A percentile compares a stretch with the other conserved stretches of the same genome.
Evolutionary conservation across 257 asterid genomes (phyloP).

Genomic region (Lantana camara): DNA sequence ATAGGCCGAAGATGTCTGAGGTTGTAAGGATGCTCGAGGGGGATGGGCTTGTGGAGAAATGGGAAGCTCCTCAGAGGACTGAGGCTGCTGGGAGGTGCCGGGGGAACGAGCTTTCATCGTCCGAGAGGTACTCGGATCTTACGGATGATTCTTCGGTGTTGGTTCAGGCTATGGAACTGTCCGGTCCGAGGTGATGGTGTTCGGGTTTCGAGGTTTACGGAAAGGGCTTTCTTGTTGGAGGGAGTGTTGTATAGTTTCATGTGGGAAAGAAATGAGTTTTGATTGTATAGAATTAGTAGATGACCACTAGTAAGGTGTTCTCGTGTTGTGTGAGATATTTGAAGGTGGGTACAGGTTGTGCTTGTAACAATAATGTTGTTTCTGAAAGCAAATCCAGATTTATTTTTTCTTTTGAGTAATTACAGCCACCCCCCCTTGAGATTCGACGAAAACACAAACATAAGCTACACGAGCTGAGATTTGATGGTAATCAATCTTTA

Average conservation of each 20-base stretch:
- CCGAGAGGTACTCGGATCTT: constrained; percentile 91
- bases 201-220: constrained; percentile 10
- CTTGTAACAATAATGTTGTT: constrained; percentile 28
- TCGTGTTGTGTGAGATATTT: background rate
- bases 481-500: too few species aligned
- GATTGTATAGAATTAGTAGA: constrained; percentile 29
- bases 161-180: constrained; percentile 93
- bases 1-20: constrained; percentile 94
- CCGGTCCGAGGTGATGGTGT: constrained; percentile 74
- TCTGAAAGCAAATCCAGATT: background rate
- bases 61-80: constrained; percentile 93
- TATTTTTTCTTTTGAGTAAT: background rate
- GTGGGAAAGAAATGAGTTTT: constrained; percentile 6
- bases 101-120: constrained; percentile 77
- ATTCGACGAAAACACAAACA: too few species aligned
- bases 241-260: constrained; percentile 22
- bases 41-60: constrained; percentile 92
- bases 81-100: constrained; percentile 62
- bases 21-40: constrained; percentile 97
- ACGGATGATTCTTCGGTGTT: constrained; percentile 88
- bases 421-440: too few species aligned
- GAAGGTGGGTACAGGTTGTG: constrained; percentile 16
- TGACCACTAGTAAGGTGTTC: background rate
- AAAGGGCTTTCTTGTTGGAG: background rate
- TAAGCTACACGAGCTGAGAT: too few species aligned